phyloP scores from a whole-genome alignment of 768 basidiomycete genomes.

The Lactarius deliciosus region DNA sequence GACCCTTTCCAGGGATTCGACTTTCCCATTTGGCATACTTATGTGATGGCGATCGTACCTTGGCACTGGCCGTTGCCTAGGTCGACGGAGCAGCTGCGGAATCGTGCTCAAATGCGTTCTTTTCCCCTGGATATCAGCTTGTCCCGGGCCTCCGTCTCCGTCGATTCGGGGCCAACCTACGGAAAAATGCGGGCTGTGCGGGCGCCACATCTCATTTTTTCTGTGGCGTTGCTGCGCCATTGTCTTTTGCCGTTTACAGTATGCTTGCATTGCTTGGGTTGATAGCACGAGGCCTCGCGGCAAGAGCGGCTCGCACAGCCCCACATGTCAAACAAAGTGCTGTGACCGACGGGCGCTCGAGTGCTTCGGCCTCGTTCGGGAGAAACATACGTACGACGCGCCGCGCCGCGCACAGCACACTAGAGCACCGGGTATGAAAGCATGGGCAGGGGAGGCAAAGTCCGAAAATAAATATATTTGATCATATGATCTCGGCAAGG shows the following conservation, averaged over 20 bases:
- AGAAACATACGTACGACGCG: background rate
- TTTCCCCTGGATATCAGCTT: too few relatives aligned
- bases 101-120: background rate
- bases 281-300: background rate
- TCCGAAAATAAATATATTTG: background rate
- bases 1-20: background rate
- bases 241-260: background rate
- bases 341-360: background rate
- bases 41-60: background rate
- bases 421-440: background rate
- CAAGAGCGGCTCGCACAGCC: background rate
- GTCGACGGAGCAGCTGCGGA: background rate
- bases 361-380: background rate
- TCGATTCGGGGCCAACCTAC: background rate
- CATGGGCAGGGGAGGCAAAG: background rate
- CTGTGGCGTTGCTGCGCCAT: background rate
- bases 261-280: background rate
- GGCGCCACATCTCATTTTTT: background rate
- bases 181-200: background rate
- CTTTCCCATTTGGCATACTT: background rate
- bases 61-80: background rate
- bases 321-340: background rate
- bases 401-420: background rate
- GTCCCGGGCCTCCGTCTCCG: background rate
- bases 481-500: constrained; percentile 1